Base-by-base conservation (phyloP, 345 rosid genomes). In the Camelina hispida region DNA sequence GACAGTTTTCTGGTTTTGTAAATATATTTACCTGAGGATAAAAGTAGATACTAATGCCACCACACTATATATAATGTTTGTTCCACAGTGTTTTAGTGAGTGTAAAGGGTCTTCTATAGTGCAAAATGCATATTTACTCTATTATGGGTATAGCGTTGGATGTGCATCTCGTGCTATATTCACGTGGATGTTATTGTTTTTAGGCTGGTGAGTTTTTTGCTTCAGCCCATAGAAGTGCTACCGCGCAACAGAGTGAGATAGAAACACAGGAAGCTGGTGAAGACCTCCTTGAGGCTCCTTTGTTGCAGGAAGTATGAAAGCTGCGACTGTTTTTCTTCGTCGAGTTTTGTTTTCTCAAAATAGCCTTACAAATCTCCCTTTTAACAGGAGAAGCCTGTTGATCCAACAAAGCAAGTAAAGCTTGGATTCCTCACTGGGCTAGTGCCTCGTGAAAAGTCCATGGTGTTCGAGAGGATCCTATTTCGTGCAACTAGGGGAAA, bases 401-500 rank as follows among this genome's bases (percentile, higher is more conserved):
- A 90, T 83, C 71, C 80, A 59, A 85, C 94, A 53, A 95, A 95
- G 86, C 97, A 92, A 87, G 85, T 92, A 44, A 92, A 95, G 80
- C 80, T 90, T 82, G 99, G 98, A 65, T 90, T 87, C 80, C 78
- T 92, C 38, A 82, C 89, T 72, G 98, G 99, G 62, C 89, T 95
- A 73, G 99, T 95, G 74, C 93, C 93, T 50, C 89, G 92, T 75
- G 97, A 82, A 15, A 95, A 90, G 79, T 88, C 98, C 51, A 52
- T 95, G 93, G 87, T 91, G 66, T 95, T 89, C 81, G 98, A 95
- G 87, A 90, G 98, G 84, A 95, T 95, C 76, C 76, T 95, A 68
- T 92, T 92, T 79, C 96, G 96, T 76, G 99, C 98, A 73, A 95
- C 99, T 61, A 89, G 99, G 87, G 99, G 96, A 25, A 92, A 92